A percentile compares a stretch with the other conserved stretches of the same genome.
Conservation (phyloP, 192 early-diverging fungal genomes). For the Dispira parvispora region DNA sequence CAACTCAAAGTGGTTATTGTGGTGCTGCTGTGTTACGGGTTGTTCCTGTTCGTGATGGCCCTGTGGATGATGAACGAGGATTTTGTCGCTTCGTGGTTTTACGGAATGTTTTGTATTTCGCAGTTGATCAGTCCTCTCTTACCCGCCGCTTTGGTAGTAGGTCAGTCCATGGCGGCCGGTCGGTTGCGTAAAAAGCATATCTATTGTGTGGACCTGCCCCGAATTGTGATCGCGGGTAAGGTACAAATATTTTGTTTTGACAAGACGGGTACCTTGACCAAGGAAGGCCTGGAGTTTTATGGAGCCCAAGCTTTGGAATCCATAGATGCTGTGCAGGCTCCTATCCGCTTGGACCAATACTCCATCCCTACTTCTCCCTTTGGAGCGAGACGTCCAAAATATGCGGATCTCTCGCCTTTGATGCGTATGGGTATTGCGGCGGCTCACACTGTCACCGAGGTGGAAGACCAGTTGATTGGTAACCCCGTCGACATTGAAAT, state of each 20-base stretch:
- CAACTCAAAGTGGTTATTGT: conserved; percentile 38
- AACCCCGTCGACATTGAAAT: conserved; percentile 35
- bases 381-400: not conserved
- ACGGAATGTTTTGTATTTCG: conserved; percentile 39
- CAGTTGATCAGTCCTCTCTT: conserved; percentile 36
- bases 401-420: not conserved
- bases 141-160: conserved; percentile 37
- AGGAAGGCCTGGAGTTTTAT: conserved; percentile 40
- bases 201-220: conserved; percentile 35
- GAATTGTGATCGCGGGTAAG: conserved; percentile 42
- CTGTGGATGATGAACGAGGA: conserved; percentile 17
- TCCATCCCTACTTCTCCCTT: not conserved
- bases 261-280: conserved; percentile 46
- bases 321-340: conserved; percentile 5
- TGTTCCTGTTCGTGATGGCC: conserved; percentile 21
- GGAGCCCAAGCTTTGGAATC: conserved; percentile 17
- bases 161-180: conserved; percentile 33
- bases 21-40: conserved; percentile 31
- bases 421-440: conserved; percentile 13
- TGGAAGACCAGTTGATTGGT: conserved; percentile 24
- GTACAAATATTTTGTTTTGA: conserved; percentile 43
- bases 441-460: conserved; percentile 25
- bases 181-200: conserved; percentile 32
- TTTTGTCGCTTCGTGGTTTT: conserved; percentile 32
- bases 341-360: not conserved